phyloP scores from a whole-genome alignment of 768 basidiomycete species.

The Trametes meyenii region DNA sequence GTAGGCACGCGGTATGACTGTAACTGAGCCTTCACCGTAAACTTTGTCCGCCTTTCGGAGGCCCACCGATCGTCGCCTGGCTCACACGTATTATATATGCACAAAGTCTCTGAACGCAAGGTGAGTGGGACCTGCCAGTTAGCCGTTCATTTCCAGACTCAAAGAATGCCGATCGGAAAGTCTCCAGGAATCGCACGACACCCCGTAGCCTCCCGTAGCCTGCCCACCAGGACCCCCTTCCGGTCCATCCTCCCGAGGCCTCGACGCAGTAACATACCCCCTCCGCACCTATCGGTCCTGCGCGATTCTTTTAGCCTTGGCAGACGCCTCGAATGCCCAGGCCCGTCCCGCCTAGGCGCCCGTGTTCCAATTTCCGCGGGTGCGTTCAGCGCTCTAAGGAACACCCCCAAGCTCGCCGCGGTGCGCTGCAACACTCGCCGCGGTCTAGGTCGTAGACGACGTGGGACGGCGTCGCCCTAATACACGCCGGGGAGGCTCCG shows the following conservation, averaged over 20 bases:
- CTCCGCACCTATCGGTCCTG: conserved; percentile 1
- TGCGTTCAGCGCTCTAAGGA: too few species aligned
- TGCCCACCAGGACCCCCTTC: not conserved
- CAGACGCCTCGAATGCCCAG: conserved; percentile 3
- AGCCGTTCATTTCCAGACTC: conserved; percentile 5
- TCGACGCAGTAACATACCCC: not conserved
- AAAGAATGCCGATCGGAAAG: conserved; percentile 6
- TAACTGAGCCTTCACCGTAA: not conserved
- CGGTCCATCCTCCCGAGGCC: not conserved
- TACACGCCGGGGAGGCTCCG: not conserved
- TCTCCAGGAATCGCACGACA: not conserved
- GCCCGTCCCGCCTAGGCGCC: too few species aligned
- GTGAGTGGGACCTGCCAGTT: not conserved
- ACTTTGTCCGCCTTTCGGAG: not conserved
- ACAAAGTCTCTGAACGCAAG: not conserved
- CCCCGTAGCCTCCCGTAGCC: too few species aligned
- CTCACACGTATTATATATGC: not conserved
- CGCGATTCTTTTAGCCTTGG: not conserved
- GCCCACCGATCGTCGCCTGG: not conserved
- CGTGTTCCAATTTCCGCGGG: too few species aligned
- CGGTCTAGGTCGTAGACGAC: not conserved
- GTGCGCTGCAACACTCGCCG: not conserved
- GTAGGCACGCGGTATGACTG: not conserved
- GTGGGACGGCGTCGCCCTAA: not conserved
- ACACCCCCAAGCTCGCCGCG: not conserved